Base-by-base conservation (phyloP, 2,329 filamentous ascomycete species). In the Ascochyta clinopodiicola region DNA sequence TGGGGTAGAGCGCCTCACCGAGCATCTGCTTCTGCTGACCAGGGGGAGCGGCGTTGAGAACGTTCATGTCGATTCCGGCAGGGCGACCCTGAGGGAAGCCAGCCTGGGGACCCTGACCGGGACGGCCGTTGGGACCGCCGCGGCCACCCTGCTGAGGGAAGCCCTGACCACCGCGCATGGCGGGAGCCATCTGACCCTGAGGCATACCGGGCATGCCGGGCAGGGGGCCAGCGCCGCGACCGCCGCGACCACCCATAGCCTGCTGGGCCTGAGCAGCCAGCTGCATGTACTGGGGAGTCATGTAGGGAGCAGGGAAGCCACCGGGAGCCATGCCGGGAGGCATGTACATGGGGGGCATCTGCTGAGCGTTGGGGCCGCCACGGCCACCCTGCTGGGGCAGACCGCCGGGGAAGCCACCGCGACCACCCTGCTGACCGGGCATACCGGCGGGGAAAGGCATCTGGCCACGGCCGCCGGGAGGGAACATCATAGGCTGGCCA, bases 11-110 rank as follows among this genome's bases (percentile, higher is more conserved):
- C 68, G 92, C 88, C 82, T 99, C 95, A 77, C 95, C 95, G 51
- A 99, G 88, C 79, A 98, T 91, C 85, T 99, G 95, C 88, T 99
- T 99, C 85, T 98, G 95, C 81, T 96, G 91, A 44, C 84, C 83
- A 32, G 84, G 81, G 40, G 85, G 82, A 62, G 82, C 80, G 52
- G 79, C 69, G 61, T 78, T 78, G 60, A 88, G 79, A 60, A 78
- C 76, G 63, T 77, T 74, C 60, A 85, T 69, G 70, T 81, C 83
- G 61, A 85, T 69, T 60, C 80, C 80, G 44, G 66, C 62, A 32
- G 67, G 66, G 47, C 68, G 67, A 34, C 65, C 68, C 50, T 73
- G 70, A 52, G 73, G 67, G 64, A 74, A 75, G 51, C 61, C 65
- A 24, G 68, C 66, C 57, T 69, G 60, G 27, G 67, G 63, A 35